phyloP scores from a whole-genome alignment of 495 filamentous ascomycete genomes.

The Clohesyomyces aquaticus region DNA sequence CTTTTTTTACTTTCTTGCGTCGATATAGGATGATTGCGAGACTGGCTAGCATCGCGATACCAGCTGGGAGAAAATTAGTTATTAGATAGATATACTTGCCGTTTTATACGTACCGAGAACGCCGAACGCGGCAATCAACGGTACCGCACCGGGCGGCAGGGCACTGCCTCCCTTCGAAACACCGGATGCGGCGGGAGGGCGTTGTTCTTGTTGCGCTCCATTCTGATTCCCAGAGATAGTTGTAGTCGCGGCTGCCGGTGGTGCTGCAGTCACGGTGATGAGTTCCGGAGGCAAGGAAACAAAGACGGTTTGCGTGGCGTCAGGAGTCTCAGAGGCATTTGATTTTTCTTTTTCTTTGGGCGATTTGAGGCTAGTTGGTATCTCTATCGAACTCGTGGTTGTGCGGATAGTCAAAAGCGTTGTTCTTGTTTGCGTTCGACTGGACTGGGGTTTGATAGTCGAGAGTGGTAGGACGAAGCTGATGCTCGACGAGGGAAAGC shows the following conservation, averaged over 20 bases:
- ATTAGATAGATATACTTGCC: background rate
- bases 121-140: background rate
- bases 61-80: background rate
- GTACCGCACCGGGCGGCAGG: background rate
- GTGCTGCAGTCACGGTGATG: background rate
- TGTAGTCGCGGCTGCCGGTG: background rate
- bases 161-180: background rate
- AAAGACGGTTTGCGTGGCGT: background rate
- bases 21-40: background rate
- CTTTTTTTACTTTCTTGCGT: too few species aligned
- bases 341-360: background rate
- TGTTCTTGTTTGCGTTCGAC: background rate
- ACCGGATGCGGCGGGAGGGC: background rate
- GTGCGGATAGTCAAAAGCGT: background rate
- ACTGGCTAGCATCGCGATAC: background rate
- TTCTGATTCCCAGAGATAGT: background rate
- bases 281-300: background rate
- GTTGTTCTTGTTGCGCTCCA: background rate
- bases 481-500: too few species aligned
- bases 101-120: background rate
- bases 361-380: background rate
- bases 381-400: too few species aligned
- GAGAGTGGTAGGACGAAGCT: too few species aligned
- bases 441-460: too few species aligned
- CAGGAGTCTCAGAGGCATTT: background rate